Conservation (phyloP, 1,139 yeast species). For the Kodamaea fungicola region DNA sequence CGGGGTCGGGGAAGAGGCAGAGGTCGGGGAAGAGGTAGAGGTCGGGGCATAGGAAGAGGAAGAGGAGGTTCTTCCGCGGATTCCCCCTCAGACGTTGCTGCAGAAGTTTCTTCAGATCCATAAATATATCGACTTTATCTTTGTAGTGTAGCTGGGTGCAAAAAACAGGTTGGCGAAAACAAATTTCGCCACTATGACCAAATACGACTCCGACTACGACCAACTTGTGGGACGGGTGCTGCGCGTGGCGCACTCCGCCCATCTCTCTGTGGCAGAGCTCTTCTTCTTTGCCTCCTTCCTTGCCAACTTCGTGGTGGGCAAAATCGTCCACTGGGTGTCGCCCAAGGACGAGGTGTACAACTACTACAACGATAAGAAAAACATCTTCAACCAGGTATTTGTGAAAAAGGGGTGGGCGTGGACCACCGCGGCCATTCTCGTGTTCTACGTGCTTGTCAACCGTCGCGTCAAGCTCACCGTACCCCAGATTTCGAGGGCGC, state of each 20-base stretch:
- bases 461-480: slow-evolving; percentile 2
- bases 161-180: background rate
- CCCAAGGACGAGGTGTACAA: slow-evolving; percentile 41
- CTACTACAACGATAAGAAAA: slow-evolving; percentile 60
- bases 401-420: slow-evolving; percentile 94
- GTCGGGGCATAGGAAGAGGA: slow-evolving; percentile 13
- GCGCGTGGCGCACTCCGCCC: slow-evolving; percentile 8
- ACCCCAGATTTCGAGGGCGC: slow-evolving; percentile 17
- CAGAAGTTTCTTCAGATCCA: background rate
- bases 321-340: slow-evolving; percentile 31
- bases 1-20: slow-evolving; percentile 18
- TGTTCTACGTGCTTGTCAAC: slow-evolving; percentile 23
- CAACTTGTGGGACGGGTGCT: slow-evolving; percentile 6
- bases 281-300: slow-evolving; percentile 27
- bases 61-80: slow-evolving; percentile 13
- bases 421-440: slow-evolving; percentile 52
- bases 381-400: slow-evolving; percentile 65
- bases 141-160: background rate
- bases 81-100: background rate
- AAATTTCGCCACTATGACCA: slow-evolving; percentile 7
- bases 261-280: slow-evolving; percentile 20
- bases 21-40: slow-evolving; percentile 15
- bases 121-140: background rate
- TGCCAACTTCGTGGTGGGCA: slow-evolving; percentile 30
- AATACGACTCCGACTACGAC: slow-evolving; percentile 21